Base-by-base conservation (phyloP, 2,329 filamentous ascomycete genomes). In the Zymoseptoria ardabiliae region DNA sequence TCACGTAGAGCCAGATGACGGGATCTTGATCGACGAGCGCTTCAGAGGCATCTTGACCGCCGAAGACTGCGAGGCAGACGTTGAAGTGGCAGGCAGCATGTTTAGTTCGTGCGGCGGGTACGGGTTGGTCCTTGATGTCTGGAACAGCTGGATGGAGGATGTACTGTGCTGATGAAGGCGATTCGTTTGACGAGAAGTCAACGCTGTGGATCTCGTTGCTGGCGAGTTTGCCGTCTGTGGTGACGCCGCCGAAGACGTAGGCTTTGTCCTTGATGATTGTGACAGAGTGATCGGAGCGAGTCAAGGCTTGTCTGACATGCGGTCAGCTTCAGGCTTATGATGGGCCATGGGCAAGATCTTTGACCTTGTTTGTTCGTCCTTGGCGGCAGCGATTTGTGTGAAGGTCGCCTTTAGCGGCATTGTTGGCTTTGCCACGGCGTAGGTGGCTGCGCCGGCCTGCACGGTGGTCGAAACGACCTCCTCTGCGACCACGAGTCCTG, bases 211-310 rank as follows among this genome's bases (percentile, higher is more conserved):
- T 69, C 13, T 79, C 76, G 54, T 74, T 78, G 57, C 72, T 73
- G 3, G 75, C 74, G 13, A 77, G 60, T 23, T 70, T 66, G n/a
- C 70, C 70, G 6, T 69, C 66, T 1, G 69, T 62, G 22, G 71
- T 74, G 41, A 72, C 69, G 53, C 77, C 77, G 45, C 77, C 77
- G 58, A 78, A 78, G 22, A 79, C 72, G 63, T 76, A 78, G 4
- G 76, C 75, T 62, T 76, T 77, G 64, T 76, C 73, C 48, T 69
- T 65, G 30, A 78, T 66, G 1, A 76, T 68, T 1, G 72, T 76
- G 21, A 78, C 56, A 4, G 72, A 74, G 58, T 78, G 76, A 54
- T 74, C 72, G 59, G 71, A 67, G 22, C 71, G 66, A 10, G 66
- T 61, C 10, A 72, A 59, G 3, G 70, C 70, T 10, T 67, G 63